Base-by-base conservation (phyloP, 1,284 basidiomycete species). In the Earliella scabrosa region DNA sequence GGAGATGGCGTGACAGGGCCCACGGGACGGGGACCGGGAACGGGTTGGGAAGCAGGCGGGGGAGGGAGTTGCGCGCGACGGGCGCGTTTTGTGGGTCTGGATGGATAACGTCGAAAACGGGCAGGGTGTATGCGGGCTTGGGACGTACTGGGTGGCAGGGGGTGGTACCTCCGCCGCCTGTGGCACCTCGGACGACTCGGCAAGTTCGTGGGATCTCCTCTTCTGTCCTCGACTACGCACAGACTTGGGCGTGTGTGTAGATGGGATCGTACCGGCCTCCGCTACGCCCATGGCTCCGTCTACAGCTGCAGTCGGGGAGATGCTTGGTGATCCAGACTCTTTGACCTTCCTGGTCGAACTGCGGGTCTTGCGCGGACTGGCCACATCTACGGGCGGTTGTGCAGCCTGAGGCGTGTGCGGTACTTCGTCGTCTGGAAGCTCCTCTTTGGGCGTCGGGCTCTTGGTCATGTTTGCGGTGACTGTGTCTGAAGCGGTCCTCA, bases 1-100 rank as follows among this genome's bases (percentile, higher is more conserved):
- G 11, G 29, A 9, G 24, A 46, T 24, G 21, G 43, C 5, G n/a
- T 38, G 7, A 18, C 16, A 10, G 21, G 49, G 24, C 34, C 39
- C n/a, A n/a, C n/a, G n/a, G n/a, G n/a, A n/a, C n/a, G n/a, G 34
- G 36, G 38, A 32, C 36, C 29, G 3, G 52, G 56, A 16, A 34
- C 44, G 4, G 56, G 56, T 14, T 58, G 52, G 2, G 52, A 45
- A 8, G 56, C 56, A 9, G 56, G 38, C 16, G 51, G 51, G 4
- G 52, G 38, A 7, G 43, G 29, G 14, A 39, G 43, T n/a, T 54
- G 47, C 10, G 8, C n/a, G 24, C 26, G 40, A 21, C 50, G 49
- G 7, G 52, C 45, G n/a, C 53, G 57, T 45, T 59, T 59, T 4
- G 52, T 14, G 4, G 52, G 43, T 18, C 57, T 59, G 13, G 10